Conservation (phyloP, 163 green algal species). For the Smithsoniella earleae region DNA sequence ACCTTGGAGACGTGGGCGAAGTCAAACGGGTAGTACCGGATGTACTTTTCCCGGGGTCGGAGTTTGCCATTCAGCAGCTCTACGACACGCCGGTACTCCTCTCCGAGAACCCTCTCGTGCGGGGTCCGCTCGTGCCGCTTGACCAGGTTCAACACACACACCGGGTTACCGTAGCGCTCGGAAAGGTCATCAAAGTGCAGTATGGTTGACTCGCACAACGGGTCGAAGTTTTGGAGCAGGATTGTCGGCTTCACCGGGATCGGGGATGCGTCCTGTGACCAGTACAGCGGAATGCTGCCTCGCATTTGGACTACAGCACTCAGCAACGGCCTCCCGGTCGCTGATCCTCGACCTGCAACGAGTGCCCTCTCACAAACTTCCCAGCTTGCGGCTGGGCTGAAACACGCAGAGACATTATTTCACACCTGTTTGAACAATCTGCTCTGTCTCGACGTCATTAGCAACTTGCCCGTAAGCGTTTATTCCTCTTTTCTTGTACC, state of each 20-base stretch:
- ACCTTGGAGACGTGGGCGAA: slow-evolving; percentile 44
- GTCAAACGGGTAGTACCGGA: slow-evolving; percentile 56
- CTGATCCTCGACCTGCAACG: slow-evolving; percentile 42
- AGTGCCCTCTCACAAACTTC: not conserved
- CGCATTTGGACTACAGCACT: slow-evolving; percentile 55
- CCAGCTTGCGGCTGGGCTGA: too few relatives aligned
- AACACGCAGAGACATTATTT: too few relatives aligned
- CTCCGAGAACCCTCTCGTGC: slow-evolving; percentile 67
- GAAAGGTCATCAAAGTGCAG: slow-evolving; percentile 49
- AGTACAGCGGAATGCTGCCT: slow-evolving; percentile 80
- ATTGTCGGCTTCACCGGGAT: slow-evolving; percentile 80
- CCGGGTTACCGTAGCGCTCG: slow-evolving; percentile 66
- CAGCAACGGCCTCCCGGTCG: slow-evolving; percentile 50
- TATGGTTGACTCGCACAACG: slow-evolving; percentile 55
- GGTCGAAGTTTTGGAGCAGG: slow-evolving; percentile 78
- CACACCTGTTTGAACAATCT: slow-evolving; percentile 58
- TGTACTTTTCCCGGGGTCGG: slow-evolving; percentile 30
- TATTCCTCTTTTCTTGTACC: slow-evolving; percentile 85
- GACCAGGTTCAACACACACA: slow-evolving; percentile 84
- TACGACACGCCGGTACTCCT: slow-evolving; percentile 64
- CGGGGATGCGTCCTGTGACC: slow-evolving; percentile 66
- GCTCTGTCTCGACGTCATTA: slow-evolving; percentile 94
- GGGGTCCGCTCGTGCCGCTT: slow-evolving; percentile 53
- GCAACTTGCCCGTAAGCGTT: slow-evolving; percentile 70
- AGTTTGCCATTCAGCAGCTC: slow-evolving; percentile 50